Evolutionary conservation across 306 rosid genomes (phyloP), one percentile per base, ranked within the genome.

Genomic region (Carpinus viminea): DNA sequence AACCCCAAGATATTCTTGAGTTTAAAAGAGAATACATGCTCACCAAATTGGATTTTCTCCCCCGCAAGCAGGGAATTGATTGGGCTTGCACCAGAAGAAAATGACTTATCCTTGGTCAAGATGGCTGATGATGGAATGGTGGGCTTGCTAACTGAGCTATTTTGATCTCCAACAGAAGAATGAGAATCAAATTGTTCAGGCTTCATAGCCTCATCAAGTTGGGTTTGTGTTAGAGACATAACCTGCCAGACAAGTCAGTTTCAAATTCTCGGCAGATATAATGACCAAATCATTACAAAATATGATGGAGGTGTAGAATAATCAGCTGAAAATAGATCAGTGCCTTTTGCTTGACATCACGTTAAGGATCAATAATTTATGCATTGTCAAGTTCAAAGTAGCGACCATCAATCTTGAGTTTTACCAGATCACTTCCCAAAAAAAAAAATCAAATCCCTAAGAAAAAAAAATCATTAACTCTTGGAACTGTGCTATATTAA

Each of bases 21-120:
- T 79, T 62, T 17, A 53, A 13, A 48, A 77, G 38, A 53, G 20
- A 74, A 56, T 26, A 69, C 69, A 73, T 82, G 54, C 98, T 88
- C 75, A 95, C 98, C 98, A 84, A 95, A 95, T 81, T 95, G 98
- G 86, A 95, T 95, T 88, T 92, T 92, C 88, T 95, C 98, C 79
- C 97, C 98, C 62, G 98, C 97, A 83, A 95, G 97, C 80, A 95
- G 84, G 70, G 98, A 95, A 83, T 88, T 92, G 72, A 95, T 86
- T 66, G 98, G 96, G 78, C 87, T 92, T 60, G 89, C 82, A 61
- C 85, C 79, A 83, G 98, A 87, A 10, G 95, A 84, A 64, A 91
- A 91, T 57, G 82, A 38, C 66, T 88, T 92, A 47, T 95, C 97
- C 81, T 88, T 92, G 10, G 87, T 54, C 88, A 94, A 80, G 82